Evolutionary conservation across 306 rosid species (phyloP), one percentile per base, ranked within the genome.

Genomic region (Ammopiptanthus mongolicus): DNA sequence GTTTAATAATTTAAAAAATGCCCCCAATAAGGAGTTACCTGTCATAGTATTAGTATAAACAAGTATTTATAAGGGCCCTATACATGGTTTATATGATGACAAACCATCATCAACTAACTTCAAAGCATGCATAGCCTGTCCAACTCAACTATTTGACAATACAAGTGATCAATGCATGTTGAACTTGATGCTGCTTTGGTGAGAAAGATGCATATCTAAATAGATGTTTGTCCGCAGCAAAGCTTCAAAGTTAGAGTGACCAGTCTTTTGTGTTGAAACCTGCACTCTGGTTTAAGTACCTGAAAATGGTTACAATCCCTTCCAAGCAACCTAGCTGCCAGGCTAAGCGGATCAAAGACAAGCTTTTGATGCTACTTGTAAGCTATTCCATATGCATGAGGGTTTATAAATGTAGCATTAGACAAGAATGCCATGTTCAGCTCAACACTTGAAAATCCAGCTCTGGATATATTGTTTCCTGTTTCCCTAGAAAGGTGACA

Each of bases 401-500:
- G 97, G 81, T 86, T 88, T 78, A 86, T 0, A 59, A 84, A 78
- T 3, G 81, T 4, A 63, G 91, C 84, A 28, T 36, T 90, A 29
- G 89, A 84, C 68, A 94, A 46, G 78, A 62, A 74, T 68, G 85
- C 75, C 64, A 33, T 75, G 69, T 75, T 81, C 17, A 92, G 83
- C 68, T 90, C 88, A 61, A 92, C 83, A 36, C 59, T 66, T 10
- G 97, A 84, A 82, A 95, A 91, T 77, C 91, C 97, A 8, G 93
- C 91, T 42, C 37, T 74, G 13, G 85, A 77, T 83, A 95, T 90
- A 8, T 17, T 42, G 47, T 46, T 53, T 73, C 87, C 91, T n/a
- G 93, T 90, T 71, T 87, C 86, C 69, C 96, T 76, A 33, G 90
- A 86, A 61, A 95, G 91, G 73, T 89, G 92, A 71, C 97, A 95